phyloP scores from a whole-genome alignment of 768 basidiomycete species.

The Tulasnella sp. region DNA sequence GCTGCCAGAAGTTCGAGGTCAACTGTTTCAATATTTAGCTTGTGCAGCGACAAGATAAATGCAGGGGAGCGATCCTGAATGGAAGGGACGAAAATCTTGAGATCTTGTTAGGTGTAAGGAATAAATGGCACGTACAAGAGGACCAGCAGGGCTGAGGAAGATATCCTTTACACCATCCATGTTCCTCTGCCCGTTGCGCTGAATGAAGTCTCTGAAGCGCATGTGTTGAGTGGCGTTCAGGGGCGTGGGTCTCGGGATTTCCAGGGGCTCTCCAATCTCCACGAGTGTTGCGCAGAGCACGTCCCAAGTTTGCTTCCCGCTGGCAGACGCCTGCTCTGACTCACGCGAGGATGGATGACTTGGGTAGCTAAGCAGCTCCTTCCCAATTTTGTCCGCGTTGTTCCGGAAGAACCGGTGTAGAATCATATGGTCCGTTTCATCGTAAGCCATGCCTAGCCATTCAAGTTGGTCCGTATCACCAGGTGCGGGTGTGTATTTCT shows the following conservation, averaged over 20 bases:
- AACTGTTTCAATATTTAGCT: slow-evolving; percentile 75
- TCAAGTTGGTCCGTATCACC: slow-evolving; percentile 39
- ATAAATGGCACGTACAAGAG: slow-evolving; percentile 48
- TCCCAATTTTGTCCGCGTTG: slow-evolving; percentile 85
- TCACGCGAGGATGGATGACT: slow-evolving; percentile 43
- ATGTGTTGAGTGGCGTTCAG: slow-evolving; percentile 55
- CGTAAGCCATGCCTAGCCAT: slow-evolving; percentile 73
- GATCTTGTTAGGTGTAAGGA: slow-evolving; percentile 37
- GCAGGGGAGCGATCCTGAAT: slow-evolving; percentile 37
- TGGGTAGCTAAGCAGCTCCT: slow-evolving; percentile 75
- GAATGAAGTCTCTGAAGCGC: slow-evolving; percentile 70
- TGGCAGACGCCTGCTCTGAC: slow-evolving; percentile 49
- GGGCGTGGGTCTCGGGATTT: slow-evolving; percentile 59
- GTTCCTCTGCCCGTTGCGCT: slow-evolving; percentile 61
- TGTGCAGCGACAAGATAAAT: slow-evolving; percentile 68
- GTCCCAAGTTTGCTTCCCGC: slow-evolving; percentile 83
- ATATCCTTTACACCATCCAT: slow-evolving; percentile 66
- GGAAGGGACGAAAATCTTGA: not conserved
- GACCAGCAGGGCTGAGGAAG: slow-evolving; percentile 60
- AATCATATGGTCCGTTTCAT: slow-evolving; percentile 82
- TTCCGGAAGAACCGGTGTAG: slow-evolving; percentile 83
- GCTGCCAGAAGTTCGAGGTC: slow-evolving; percentile 79
- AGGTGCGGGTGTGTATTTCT: slow-evolving; percentile 47
- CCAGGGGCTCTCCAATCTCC: slow-evolving; percentile 71
- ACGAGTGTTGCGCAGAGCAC: slow-evolving; percentile 76